phyloP scores from a whole-genome alignment of 1,139 yeast species.

The Arxiozyma heterogenica region DNA sequence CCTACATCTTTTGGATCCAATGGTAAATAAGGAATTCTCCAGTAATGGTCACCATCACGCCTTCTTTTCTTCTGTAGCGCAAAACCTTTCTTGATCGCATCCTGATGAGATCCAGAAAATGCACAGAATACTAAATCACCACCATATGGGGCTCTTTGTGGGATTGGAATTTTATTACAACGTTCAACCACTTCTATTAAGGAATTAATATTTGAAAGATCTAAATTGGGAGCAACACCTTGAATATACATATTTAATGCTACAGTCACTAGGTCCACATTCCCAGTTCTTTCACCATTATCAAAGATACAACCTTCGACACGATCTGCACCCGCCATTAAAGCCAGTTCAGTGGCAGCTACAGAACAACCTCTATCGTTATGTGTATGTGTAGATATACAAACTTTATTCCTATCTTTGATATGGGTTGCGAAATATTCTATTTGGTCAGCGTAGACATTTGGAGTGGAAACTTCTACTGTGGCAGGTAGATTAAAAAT shows the following conservation, averaged over 20 bases:
- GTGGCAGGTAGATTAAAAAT: constrained; percentile 97
- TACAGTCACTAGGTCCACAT: constrained; percentile 87
- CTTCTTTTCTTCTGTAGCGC: constrained; percentile 44
- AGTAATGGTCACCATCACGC: constrained; percentile 38
- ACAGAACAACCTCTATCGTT: constrained; percentile 98
- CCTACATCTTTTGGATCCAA: constrained; percentile 95
- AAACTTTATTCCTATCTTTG: constrained; percentile 72
- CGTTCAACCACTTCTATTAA: constrained; percentile 82
- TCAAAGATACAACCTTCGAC: constrained; percentile 97
- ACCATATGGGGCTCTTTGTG: constrained; percentile 91
- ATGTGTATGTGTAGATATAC: constrained; percentile 89
- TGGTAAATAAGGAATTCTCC: constrained; percentile 93
- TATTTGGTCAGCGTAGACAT: constrained; percentile 91
- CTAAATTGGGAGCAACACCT: constrained; percentile 79
- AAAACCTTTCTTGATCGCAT: constrained; percentile 96
- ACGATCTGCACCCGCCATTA: constrained; percentile 94
- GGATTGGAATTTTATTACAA: constrained; percentile 91
- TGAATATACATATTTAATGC: constrained; percentile 92
- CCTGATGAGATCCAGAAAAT: constrained; percentile 94
- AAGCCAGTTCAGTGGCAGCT: constrained; percentile 92
- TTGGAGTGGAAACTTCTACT: constrained; percentile 93
- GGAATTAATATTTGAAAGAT: constrained; percentile 73
- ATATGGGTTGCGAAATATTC: constrained; percentile 79
- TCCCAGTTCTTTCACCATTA: constrained; percentile 97
- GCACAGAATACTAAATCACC: constrained; percentile 96